A percentile compares a stretch with the other conserved stretches of the same genome.
Evolutionary conservation across 2,329 filamentous ascomycete species (phyloP).

Genomic region (Tolypocladium amazonense): DNA sequence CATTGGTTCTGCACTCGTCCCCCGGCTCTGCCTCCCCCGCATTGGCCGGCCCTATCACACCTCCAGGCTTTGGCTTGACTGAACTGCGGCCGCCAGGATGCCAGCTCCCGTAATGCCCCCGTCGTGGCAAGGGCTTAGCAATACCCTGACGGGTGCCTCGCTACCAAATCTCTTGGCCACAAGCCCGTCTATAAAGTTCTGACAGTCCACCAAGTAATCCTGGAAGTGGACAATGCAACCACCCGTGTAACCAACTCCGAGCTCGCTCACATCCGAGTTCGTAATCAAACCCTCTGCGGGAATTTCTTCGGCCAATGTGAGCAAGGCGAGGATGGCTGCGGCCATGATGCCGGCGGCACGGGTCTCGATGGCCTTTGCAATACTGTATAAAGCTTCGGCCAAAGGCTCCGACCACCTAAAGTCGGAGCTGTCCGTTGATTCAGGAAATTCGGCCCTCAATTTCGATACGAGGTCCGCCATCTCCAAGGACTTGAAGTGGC

Average conservation of each 20-base stretch:
- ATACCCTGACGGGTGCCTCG: conserved; percentile 28
- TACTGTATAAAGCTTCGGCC: conserved; percentile 50
- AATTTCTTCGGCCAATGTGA: conserved; percentile 60
- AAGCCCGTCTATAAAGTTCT: conserved; percentile 52
- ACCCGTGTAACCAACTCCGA: conserved; percentile 71
- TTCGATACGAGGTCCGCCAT: conserved; percentile 30
- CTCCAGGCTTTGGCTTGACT: conserved; percentile 20
- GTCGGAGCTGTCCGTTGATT: conserved; percentile 25
- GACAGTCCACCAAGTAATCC: conserved; percentile 59
- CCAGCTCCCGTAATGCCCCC: conserved; percentile 53
- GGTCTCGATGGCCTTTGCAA: conserved; percentile 59
- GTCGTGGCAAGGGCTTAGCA: conserved; percentile 46
- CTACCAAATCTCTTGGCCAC: conserved; percentile 20
- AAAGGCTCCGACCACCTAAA: conserved; percentile 54
- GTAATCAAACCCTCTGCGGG: conserved; percentile 17
- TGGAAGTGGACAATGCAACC: conserved; percentile 74
- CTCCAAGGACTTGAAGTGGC: conserved; percentile 51
- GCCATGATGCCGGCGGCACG: conserved; percentile 67
- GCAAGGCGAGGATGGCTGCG: conserved; percentile 58
- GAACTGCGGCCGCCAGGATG: conserved; percentile 40
- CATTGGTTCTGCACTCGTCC: not conserved
- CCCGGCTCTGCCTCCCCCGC: not conserved
- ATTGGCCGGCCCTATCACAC: conserved; percentile 4
- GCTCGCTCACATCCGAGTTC: conserved; percentile 29
- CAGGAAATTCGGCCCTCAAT: conserved; percentile 43